These are phyloP conservation scores for Cladosporium sphaerospermum DNA, from an alignment of 2,329 filamentous ascomycete genomes.

Conservation along the genomic window DNA sequence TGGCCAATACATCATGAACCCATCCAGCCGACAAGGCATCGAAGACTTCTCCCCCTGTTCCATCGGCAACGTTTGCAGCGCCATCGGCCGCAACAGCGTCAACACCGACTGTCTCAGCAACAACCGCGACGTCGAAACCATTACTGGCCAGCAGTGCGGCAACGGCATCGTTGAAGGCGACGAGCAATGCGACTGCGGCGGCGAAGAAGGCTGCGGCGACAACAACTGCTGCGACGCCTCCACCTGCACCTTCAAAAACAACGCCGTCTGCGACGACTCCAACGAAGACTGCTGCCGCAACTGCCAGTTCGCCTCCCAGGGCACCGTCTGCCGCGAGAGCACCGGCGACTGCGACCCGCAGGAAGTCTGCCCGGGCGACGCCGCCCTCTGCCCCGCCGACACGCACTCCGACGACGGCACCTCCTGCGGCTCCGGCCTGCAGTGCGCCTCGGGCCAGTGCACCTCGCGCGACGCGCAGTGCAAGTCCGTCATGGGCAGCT, in stretches of 20 bases:
- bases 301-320: conserved; percentile 62
- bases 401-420: conserved; percentile 62
- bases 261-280: conserved; percentile 72
- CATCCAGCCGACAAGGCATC: conserved; percentile 68
- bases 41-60: conserved; percentile 79
- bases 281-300: conserved; percentile 78
- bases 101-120: conserved; percentile 72
- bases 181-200: conserved; percentile 95
- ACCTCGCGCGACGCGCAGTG: conserved; percentile 89
- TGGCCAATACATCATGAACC: conserved; percentile 91
- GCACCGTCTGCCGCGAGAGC: conserved; percentile 71
- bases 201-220: conserved; percentile 59
- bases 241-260: conserved; percentile 76
- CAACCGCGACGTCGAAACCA: conserved; percentile 76
- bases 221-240: conserved; percentile 78
- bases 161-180: conserved; percentile 94
- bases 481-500: conserved; percentile 70
- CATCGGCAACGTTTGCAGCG: conserved; percentile 89
- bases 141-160: conserved; percentile 79
- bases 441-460: conserved; percentile 88
- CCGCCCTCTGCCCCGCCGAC: conserved; percentile 69
- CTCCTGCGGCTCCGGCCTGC: conserved; percentile 63
- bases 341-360: conserved; percentile 77
- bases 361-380: conserved; percentile 71
- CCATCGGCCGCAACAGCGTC: conserved; percentile 69